phyloP scores from a whole-genome alignment of 2,329 filamentous ascomycete species.

The Claviceps cyperi region DNA sequence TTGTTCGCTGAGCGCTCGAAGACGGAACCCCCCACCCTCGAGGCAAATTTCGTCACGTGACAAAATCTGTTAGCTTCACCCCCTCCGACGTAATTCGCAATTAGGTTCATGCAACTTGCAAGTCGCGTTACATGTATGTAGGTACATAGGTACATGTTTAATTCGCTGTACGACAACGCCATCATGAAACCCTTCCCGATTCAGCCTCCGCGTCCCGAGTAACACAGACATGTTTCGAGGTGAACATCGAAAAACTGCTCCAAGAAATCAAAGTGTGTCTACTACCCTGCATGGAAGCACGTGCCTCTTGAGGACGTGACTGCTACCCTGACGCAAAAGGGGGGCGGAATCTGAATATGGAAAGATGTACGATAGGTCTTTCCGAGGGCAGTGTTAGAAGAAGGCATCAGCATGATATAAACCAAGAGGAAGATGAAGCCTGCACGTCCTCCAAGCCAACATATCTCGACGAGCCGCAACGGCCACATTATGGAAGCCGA shows the following conservation, averaged over 20 bases:
- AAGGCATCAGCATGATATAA: neutral
- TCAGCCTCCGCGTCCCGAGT: neutral
- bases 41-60: slow-evolving; percentile 1
- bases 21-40: neutral
- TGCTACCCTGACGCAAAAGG: neutral
- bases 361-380: neutral
- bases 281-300: neutral
- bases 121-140: no score
- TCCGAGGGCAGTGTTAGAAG: neutral
- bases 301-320: neutral
- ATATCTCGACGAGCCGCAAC: slow-evolving; percentile 7
- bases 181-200: neutral
- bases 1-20: neutral
- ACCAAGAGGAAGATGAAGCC: neutral
- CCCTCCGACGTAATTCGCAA: neutral
- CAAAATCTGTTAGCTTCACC: neutral
- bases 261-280: neutral
- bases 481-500: slow-evolving; percentile 4
- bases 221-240: neutral
- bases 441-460: slow-evolving; percentile 4
- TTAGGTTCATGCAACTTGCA: neutral
- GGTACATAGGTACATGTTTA: no score
- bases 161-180: neutral
- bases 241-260: neutral
- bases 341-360: neutral